These are phyloP conservation scores for Leucosporidium yakuticum DNA, from an alignment of 768 basidiomycete species.

Conservation along the genomic window DNA sequence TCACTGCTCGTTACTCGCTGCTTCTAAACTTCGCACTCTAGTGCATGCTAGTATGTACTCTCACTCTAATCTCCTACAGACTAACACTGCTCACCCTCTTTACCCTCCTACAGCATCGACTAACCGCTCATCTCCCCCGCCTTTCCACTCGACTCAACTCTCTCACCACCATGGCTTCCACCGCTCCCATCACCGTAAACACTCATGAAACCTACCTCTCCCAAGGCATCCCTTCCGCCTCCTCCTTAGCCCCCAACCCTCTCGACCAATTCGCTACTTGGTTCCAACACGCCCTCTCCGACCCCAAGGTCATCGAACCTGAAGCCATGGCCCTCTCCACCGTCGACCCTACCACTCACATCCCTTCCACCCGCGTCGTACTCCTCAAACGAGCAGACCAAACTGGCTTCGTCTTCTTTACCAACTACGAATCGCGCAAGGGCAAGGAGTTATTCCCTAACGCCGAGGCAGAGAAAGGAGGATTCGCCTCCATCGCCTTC, in stretches of 20 bases:
- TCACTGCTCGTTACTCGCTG: too few species aligned
- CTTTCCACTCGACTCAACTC: too few species aligned
- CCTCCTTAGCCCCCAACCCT: slow-evolving; percentile 55
- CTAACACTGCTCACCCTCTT: too few species aligned
- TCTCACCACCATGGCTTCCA: not conserved
- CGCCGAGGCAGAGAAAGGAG: slow-evolving; percentile 50
- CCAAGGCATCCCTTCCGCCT: slow-evolving; percentile 27
- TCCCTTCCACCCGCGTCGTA: slow-evolving; percentile 83
- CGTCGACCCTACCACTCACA: slow-evolving; percentile 43
- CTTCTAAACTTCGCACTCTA: too few species aligned
- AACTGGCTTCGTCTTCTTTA: slow-evolving; percentile 90
- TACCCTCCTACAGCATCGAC: too few species aligned
- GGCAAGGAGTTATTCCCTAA: slow-evolving; percentile 61
- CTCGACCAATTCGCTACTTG: slow-evolving; percentile 78
- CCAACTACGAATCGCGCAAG: slow-evolving; percentile 93
- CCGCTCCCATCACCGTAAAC: not conserved
- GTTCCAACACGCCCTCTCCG: slow-evolving; percentile 55
- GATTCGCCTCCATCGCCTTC: slow-evolving; percentile 73
- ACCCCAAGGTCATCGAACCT: slow-evolving; percentile 63
- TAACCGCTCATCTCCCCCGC: too few species aligned
- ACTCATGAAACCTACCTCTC: slow-evolving; percentile 32
- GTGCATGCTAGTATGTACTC: too few species aligned
- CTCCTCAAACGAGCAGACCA: slow-evolving; percentile 83
- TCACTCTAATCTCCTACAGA: too few species aligned
- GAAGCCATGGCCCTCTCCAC: slow-evolving; percentile 82